A percentile compares a stretch with the other conserved stretches of the same genome.
These are phyloP conservation scores for Forsythia viridissima DNA, from an alignment of 257 asterid species.

Conservation along the genomic window DNA sequence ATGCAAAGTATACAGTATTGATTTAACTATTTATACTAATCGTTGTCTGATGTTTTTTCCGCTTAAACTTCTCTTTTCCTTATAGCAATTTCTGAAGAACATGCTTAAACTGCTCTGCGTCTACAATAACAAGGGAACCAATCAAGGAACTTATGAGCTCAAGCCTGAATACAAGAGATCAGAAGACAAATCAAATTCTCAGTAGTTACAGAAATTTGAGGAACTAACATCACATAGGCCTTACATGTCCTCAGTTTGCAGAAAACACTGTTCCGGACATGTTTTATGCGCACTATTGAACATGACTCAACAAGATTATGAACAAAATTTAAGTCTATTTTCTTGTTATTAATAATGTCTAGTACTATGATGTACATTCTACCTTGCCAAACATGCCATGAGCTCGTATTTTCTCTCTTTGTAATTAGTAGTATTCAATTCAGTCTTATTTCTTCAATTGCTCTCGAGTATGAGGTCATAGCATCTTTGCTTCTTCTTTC, in stretches of 20 bases:
- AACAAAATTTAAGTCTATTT: not conserved
- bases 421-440: no score
- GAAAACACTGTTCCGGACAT: not conserved
- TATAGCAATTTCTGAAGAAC: constrained; percentile 89
- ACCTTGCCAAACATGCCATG: not conserved
- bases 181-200: constrained; percentile 40
- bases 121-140: constrained; percentile 86
- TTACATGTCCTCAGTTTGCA: not conserved
- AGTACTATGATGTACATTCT: not conserved
- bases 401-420: no score
- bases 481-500: no score
- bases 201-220: constrained; percentile 15
- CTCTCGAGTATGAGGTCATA: no score
- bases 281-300: not conserved
- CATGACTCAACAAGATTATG: no score
- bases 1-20: not conserved
- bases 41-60: not conserved
- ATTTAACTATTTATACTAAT: not conserved
- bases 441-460: no score
- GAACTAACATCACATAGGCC: not conserved
- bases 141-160: constrained; percentile 89
- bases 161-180: constrained; percentile 83
- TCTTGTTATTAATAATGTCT: not conserved
- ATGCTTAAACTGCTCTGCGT: constrained; percentile 82
- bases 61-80: not conserved